phyloP scores from a whole-genome alignment of 495 filamentous ascomycete genomes.

The Lichina pygmaea region DNA sequence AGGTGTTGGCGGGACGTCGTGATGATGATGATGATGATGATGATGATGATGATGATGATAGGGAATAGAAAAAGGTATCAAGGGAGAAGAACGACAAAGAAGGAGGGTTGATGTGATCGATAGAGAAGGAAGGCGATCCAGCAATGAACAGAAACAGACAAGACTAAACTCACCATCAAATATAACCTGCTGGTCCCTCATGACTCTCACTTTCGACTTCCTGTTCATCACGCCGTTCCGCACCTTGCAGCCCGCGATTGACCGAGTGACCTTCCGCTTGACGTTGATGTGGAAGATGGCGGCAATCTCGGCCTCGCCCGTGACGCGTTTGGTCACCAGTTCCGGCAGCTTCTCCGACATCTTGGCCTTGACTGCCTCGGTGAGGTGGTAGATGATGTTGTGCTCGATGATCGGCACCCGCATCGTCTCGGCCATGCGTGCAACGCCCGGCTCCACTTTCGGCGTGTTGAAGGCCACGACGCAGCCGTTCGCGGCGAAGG shows the following conservation, averaged over 20 bases:
- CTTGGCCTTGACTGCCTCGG: constrained; percentile 49
- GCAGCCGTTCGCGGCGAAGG: constrained; percentile 36
- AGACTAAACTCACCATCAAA: constrained; percentile 42
- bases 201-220: constrained; percentile 36
- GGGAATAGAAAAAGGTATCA: too few species aligned
- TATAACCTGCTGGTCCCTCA: constrained; percentile 38
- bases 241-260: constrained; percentile 71
- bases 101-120: too few species aligned
- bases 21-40: too few species aligned
- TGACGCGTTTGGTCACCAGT: constrained; percentile 32
- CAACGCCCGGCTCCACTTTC: constrained; percentile 35
- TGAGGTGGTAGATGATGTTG: constrained; percentile 77
- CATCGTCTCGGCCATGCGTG: constrained; percentile 33
- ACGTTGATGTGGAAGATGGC: constrained; percentile 64
- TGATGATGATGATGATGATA: too few species aligned
- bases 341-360: constrained; percentile 43
- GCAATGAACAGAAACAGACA: background rate
- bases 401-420: constrained; percentile 59
- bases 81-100: too few species aligned
- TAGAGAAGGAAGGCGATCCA: background rate
- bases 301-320: constrained; percentile 70
- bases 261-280: constrained; percentile 35
- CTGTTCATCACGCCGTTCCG: constrained; percentile 46
- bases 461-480: constrained; percentile 69
- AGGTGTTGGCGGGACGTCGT: too few species aligned